A percentile compares a stretch with the other conserved stretches of the same genome.
phyloP scores from a whole-genome alignment of 306 rosid species.

The Heteromeles arbutifolia region DNA sequence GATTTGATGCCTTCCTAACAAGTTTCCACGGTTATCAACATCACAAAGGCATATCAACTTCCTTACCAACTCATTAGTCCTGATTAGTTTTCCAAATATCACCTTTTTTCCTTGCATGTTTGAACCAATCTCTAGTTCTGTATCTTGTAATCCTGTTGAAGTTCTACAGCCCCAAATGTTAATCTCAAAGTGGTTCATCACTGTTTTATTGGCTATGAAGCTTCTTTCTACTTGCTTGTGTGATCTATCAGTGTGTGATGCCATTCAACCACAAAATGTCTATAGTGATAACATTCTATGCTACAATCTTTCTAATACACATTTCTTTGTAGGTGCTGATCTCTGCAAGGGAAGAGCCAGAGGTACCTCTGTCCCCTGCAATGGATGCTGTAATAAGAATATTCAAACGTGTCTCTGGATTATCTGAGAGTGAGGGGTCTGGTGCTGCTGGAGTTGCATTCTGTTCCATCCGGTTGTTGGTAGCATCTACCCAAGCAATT shows the following conservation, averaged over 20 bases:
- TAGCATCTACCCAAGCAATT: constrained; percentile 95
- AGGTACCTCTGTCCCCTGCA: constrained; percentile 77
- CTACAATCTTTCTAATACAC: constrained; percentile 7
- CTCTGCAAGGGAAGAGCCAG: constrained; percentile 84
- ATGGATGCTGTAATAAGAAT: constrained; percentile 87
- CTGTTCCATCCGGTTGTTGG: constrained; percentile 71
- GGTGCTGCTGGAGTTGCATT: constrained; percentile 48
- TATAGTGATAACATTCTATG: constrained; percentile 3
- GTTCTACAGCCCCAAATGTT: neutral
- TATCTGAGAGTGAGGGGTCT: constrained; percentile 53
- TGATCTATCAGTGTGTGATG: neutral
- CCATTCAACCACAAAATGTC: neutral
- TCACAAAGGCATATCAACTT: neutral
- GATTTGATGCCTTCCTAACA: neutral
- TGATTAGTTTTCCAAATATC: neutral
- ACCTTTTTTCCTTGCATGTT: neutral
- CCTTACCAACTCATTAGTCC: neutral
- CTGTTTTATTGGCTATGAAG: neutral
- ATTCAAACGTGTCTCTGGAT: constrained; percentile 74
- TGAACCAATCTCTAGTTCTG: neutral
- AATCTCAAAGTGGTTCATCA: neutral
- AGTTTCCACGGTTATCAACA: neutral
- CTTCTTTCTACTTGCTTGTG: neutral
- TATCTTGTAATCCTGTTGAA: neutral
- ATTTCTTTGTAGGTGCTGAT: constrained; percentile 59